A percentile compares a stretch with the other conserved stretches of the same genome.
phyloP scores from a whole-genome alignment of 805 yeast genomes.

The Schwanniomyces polymorphus region DNA sequence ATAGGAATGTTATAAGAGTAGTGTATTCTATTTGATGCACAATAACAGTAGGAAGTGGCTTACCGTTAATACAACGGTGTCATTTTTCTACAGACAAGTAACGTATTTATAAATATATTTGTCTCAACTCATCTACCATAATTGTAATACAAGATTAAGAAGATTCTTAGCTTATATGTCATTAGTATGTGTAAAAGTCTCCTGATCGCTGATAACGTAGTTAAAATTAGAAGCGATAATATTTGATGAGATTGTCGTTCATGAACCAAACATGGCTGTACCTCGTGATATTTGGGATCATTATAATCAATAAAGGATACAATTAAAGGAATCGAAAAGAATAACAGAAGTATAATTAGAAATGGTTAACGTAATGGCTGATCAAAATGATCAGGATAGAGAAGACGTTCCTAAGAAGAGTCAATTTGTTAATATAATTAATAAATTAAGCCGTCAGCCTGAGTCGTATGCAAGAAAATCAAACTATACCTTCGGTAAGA shows the following conservation, averaged over 20 bases:
- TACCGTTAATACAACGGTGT: too few species aligned
- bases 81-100: too few species aligned
- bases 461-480: constrained; percentile 63
- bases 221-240: neutral
- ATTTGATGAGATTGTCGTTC: neutral
- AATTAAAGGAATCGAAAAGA: neutral
- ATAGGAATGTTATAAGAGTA: too few species aligned
- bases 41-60: too few species aligned
- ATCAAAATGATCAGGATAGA: neutral
- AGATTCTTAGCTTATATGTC: too few species aligned
- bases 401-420: constrained; percentile 10
- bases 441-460: constrained; percentile 73
- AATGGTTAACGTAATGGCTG: neutral
- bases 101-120: too few species aligned
- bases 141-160: too few species aligned
- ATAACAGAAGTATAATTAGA: neutral
- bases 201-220: neutral
- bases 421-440: constrained; percentile 39
- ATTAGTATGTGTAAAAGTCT: too few species aligned
- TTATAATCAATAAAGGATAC: neutral
- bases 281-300: neutral
- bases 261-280: neutral
- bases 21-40: too few species aligned
- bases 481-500: constrained; percentile 73
- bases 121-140: too few species aligned